Base-by-base conservation (phyloP, 225 moss, liverwort and hornwort genomes). In the Marchantia paleacea region DNA sequence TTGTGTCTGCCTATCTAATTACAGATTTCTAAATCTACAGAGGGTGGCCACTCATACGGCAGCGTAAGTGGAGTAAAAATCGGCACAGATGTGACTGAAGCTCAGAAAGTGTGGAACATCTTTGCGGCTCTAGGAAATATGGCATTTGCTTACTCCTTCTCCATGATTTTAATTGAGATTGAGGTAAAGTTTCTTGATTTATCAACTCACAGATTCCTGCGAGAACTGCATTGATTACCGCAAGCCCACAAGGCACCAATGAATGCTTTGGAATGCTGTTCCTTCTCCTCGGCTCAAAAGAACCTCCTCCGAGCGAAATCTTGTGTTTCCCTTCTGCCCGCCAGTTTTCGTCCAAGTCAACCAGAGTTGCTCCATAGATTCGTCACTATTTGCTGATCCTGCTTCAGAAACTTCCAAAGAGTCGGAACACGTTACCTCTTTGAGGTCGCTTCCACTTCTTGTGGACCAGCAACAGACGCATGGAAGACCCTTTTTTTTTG, bases 141-240 rank as follows among this genome's bases (percentile, higher is more conserved):
- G 82, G 94, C 96, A 52, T 96, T 94, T 75, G 94, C 94, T 0
- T 96, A 96, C 77, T 96, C 94, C 48, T 96, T 89, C 79, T 96
- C 96, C 7, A 90, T 96, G 92, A 96, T 92, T 49, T 89, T 96
- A 4, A 94, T 92, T 5, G 94, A 96, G 72, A 96, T 96, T 80
- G 84, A 96, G 92, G 96, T 94, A 67, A 9, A 12, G 57, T 52
- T 22, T 55, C 75, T 8, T 75, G 10, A 14, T 4, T 15, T 28
- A 7, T 54, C 29, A 75, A 2, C 73, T 52, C 52, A 47, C 53
- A 13, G 52, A 52, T 39, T 50, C 48, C 22, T 72, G 47, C 70
- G 30, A 71, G 39, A 31, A 47, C 57, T 71, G 70, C 16, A 71
- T 71, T 13, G 26, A 22, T 30, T 14, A 26, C 39, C 39, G 39